phyloP scores from a whole-genome alignment of 306 rosid species.

The Oxytropis ochrocephala region DNA sequence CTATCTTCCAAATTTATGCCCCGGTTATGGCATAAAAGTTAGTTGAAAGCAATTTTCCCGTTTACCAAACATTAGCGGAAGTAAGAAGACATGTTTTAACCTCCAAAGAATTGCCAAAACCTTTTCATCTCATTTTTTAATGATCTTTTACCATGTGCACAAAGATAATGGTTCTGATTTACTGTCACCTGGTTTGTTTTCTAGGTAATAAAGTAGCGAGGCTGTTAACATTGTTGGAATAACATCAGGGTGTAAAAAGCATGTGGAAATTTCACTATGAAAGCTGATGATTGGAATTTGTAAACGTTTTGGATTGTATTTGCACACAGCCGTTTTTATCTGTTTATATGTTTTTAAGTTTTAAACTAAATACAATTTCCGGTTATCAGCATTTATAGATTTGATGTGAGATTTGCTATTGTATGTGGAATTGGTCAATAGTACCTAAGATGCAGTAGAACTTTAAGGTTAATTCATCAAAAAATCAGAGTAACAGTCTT shows the following conservation, averaged over 20 bases:
- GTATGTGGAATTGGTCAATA: background rate
- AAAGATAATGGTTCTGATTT: background rate
- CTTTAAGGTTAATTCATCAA: background rate
- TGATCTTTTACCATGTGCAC: too few relatives aligned
- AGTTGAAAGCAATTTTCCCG: background rate
- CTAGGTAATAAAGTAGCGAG: constrained; percentile 2
- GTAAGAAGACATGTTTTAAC: background rate
- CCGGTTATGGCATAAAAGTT: background rate
- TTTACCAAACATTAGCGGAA: background rate
- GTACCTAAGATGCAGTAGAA: background rate
- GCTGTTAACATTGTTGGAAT: constrained; percentile 4
- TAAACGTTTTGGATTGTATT: background rate
- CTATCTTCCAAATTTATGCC: background rate
- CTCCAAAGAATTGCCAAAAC: background rate
- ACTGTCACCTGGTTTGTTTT: background rate
- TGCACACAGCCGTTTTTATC: background rate
- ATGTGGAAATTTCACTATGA: background rate
- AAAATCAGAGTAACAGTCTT: background rate
- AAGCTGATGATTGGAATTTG: background rate
- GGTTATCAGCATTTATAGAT: background rate
- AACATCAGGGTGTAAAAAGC: background rate
- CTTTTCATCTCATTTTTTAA: background rate
- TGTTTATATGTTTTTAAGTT: background rate
- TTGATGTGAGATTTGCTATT: background rate
- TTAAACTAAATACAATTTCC: background rate